A percentile compares a stretch with the other conserved stretches of the same genome.
Conservation (phyloP, 495 filamentous ascomycete genomes). For the Aspergillus sparsus region DNA sequence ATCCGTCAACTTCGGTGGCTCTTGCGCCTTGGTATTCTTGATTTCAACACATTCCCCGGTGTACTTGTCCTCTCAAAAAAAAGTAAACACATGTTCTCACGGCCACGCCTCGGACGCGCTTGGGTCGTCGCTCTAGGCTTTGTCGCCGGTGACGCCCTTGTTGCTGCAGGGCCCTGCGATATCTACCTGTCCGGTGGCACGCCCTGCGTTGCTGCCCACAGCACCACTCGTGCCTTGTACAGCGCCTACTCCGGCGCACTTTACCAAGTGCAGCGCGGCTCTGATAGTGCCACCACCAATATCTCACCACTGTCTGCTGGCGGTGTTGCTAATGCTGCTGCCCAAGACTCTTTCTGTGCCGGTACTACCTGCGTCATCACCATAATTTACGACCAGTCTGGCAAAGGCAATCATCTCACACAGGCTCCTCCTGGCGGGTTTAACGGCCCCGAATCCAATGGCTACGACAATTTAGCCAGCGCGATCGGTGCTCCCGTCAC, state of each 20-base stretch:
- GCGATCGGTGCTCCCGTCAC: slow-evolving; percentile 60
- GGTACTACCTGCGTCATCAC: slow-evolving; percentile 59
- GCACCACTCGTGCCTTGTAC: slow-evolving; percentile 61
- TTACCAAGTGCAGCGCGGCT: slow-evolving; percentile 57
- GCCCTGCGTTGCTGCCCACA: slow-evolving; percentile 59
- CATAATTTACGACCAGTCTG: slow-evolving; percentile 62
- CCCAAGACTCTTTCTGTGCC: slow-evolving; percentile 59
- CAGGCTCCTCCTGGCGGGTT: slow-evolving; percentile 57
- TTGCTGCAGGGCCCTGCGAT: slow-evolving; percentile 55
- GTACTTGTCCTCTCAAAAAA: neutral
- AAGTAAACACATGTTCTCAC: slow-evolving; percentile 35
- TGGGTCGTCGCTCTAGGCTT: slow-evolving; percentile 40
- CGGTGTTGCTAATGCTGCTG: slow-evolving; percentile 55
- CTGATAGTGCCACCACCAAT: slow-evolving; percentile 47
- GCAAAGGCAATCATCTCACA: slow-evolving; percentile 57
- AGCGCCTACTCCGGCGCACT: slow-evolving; percentile 50
- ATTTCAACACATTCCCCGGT: no score
- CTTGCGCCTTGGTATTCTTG: no score
- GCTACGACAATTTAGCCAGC: slow-evolving; percentile 56
- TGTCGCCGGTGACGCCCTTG: slow-evolving; percentile 41
- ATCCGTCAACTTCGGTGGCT: no score
- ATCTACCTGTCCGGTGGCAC: slow-evolving; percentile 54
- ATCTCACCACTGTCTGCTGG: slow-evolving; percentile 53
- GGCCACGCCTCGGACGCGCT: slow-evolving; percentile 28
- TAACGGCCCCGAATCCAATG: slow-evolving; percentile 51